A percentile compares a stretch with the other conserved stretches of the same genome.
Evolutionary conservation across 75 land plant species (phyloP).

Genomic region (Cryptomeria japonica): DNA sequence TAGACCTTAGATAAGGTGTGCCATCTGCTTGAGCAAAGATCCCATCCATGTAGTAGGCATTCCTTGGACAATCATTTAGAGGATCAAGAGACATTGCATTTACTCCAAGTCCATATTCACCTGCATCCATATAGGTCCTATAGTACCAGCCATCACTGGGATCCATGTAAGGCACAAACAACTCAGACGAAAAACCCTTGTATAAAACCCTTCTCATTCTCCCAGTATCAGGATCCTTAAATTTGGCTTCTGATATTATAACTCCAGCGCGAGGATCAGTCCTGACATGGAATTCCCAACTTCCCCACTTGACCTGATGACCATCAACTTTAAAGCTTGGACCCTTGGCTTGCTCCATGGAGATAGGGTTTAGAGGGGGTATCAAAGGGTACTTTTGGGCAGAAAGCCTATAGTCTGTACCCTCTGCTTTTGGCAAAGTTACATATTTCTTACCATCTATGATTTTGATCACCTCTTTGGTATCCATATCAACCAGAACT

Average conservation of each 20-base stretch:
- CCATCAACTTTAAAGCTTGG: conserved; percentile 72
- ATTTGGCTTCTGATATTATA: conserved; percentile 51
- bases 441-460: conserved; percentile 36
- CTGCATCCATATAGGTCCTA: conserved; percentile 90
- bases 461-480: conserved; percentile 46
- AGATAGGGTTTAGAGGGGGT: conserved; percentile 55
- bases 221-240: conserved; percentile 58
- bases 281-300: conserved; percentile 87
- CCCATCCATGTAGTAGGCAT: conserved; percentile 80
- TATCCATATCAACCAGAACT: conserved; percentile 59
- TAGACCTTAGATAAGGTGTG: conserved; percentile 58
- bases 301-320: conserved; percentile 74
- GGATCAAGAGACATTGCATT: conserved; percentile 74
- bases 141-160: conserved; percentile 89
- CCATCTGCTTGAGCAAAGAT: conserved; percentile 72
- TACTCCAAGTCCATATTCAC: conserved; percentile 86
- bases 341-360: conserved; percentile 75
- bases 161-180: conserved; percentile 93
- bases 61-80: conserved; percentile 79
- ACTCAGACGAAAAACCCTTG: conserved; percentile 74
- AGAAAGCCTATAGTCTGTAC: conserved; percentile 67
- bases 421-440: conserved; percentile 63
- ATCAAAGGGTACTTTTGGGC: conserved; percentile 20
- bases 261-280: conserved; percentile 70
- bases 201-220: conserved; percentile 62